Evolutionary conservation across 2,329 filamentous ascomycete genomes (phyloP), one percentile per base, ranked within the genome.

Genomic region (Ascochyta lentis): DNA sequence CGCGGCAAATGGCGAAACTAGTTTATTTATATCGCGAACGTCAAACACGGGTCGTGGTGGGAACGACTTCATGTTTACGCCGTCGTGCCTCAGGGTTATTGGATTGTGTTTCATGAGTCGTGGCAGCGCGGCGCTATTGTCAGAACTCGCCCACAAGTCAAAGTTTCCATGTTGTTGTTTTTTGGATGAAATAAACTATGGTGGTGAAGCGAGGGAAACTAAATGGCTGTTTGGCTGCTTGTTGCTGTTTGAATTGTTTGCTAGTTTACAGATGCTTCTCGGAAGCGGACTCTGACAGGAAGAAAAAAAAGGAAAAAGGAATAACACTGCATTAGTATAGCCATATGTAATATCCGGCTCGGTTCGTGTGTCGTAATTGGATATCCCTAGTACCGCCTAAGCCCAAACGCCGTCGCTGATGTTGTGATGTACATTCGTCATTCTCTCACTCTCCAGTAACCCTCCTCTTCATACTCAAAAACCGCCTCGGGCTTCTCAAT

Each of bases 401-500:
- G 24, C 15, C 29, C 46, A 38, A 56, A 56, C 53, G 53, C 53
- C 53, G 16, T 47, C 43, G 48, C 48, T 56, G 15, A 35, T 31
- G 33, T 44, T 10, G 37, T 47, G 33, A 47, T 19, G 16, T 29
- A 43, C 37, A 47, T 24, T n/a, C n/a, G 29, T 31, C 12, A 5
- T 15, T 31, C 29, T 31, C 12, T 34, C 33, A n/a, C 13, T 48
- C 49, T 3, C 54, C 49, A 10, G 54, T 57, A 6, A 57, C 44
- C 49, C 53, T 59, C 40, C 58, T 61, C 52, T 64, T 67, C 46
- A 67, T 45, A 16, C 63, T 66, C 40, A 61, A 33, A 23, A 67
- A 67, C 1, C 64, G 42, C 13, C 55, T 46, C 8, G 64, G 64
- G 19, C 54, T 66, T 22, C 43, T 54, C 43, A 66, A 46, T 26